Evolutionary conservation across 345 rosid species (phyloP).

Genomic region (Salix suchowensis): DNA sequence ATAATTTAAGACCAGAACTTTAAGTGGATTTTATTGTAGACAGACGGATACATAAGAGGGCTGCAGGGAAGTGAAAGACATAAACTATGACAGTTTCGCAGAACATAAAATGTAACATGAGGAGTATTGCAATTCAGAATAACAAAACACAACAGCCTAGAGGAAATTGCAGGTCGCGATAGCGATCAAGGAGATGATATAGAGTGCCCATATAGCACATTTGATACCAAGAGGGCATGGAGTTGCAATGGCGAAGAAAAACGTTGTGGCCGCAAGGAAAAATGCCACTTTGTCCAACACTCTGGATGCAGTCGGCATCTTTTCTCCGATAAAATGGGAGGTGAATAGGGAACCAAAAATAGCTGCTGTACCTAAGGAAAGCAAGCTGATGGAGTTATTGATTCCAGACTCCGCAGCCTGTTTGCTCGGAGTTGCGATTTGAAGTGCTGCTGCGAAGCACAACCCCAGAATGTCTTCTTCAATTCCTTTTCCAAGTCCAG

Average conservation of each 20-base stretch:
- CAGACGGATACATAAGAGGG: no score
- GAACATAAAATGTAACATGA: not conserved
- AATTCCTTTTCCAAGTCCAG: no score
- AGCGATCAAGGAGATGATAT: not conserved
- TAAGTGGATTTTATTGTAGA: no score
- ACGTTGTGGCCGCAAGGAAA: not conserved
- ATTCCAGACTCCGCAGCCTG: no score
- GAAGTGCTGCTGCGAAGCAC: no score
- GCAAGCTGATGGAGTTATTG: no score
- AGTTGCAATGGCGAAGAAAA: not conserved
- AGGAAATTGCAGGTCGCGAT: not conserved
- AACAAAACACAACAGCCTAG: not conserved
- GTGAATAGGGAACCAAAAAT: not conserved
- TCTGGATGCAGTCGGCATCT: not conserved
- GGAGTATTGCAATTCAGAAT: not conserved
- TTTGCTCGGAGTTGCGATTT: no score
- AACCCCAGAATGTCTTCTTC: no score
- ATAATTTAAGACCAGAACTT: no score
- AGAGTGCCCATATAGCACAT: not conserved
- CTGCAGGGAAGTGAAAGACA: no score
- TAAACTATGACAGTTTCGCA: no score
- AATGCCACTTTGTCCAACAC: not conserved
- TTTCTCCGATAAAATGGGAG: not conserved
- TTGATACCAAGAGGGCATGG: not conserved
- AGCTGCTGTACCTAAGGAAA: no score